phyloP scores from a whole-genome alignment of 129 eudicot genomes.

The Glebionis coronaria region DNA sequence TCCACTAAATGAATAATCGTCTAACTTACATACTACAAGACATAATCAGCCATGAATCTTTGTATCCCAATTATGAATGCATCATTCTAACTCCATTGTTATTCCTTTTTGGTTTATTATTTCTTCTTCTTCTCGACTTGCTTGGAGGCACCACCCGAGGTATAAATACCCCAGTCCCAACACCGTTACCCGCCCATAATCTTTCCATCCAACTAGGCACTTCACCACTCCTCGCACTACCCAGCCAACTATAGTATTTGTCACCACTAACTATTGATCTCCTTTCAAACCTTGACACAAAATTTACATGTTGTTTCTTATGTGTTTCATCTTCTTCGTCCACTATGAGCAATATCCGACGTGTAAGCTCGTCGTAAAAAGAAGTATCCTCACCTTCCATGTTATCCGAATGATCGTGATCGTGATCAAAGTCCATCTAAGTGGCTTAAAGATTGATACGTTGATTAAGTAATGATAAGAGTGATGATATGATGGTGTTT shows the following conservation, averaged over 20 bases:
- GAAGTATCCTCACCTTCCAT: conserved; percentile 31
- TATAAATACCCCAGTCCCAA: conserved; percentile 82
- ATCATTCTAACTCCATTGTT: not conserved
- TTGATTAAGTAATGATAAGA: not conserved
- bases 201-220: conserved; percentile 50
- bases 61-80: conserved; percentile 8
- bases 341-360: conserved; percentile 52
- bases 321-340: conserved; percentile 39
- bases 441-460: not conserved
- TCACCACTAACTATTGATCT: conserved; percentile 1
- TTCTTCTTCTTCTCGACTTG: conserved; percentile 27
- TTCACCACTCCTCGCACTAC: conserved; percentile 16
- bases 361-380: conserved; percentile 48
- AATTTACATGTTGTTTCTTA: conserved; percentile 9
- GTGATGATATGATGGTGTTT: not conserved
- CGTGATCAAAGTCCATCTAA: conserved; percentile 18
- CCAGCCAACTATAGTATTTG: conserved; percentile 52
- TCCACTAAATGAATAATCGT: too few relatives aligned
- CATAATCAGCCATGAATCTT: conserved; percentile 19
- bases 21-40: too few relatives aligned
- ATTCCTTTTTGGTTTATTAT: conserved; percentile 21
- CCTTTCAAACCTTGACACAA: conserved; percentile 5
- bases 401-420: not conserved
- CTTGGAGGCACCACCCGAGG: conserved; percentile 35
- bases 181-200: conserved; percentile 44